Evolutionary conservation across 345 rosid genomes (phyloP).

Genomic region (Schrenkiella parvula): DNA sequence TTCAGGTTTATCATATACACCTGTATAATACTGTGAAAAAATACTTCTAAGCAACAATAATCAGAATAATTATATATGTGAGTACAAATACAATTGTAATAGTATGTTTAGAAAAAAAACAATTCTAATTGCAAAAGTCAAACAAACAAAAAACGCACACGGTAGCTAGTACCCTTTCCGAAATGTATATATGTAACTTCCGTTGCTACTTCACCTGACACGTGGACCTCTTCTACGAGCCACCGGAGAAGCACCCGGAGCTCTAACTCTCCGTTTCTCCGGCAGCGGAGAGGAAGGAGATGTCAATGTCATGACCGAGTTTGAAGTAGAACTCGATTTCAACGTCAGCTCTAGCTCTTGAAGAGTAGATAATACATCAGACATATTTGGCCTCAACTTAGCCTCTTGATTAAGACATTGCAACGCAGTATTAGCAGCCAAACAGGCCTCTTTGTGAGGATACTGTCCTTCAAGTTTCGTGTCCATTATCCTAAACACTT

Average conservation of each 20-base stretch:
- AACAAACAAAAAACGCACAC: no score
- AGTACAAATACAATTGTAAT: no score
- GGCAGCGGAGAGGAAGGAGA: not conserved
- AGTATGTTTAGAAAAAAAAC: no score
- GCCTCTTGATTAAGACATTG: slow-evolving; percentile 59
- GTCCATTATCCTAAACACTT: slow-evolving; percentile 87
- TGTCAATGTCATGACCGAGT: not conserved
- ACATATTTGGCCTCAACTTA: slow-evolving; percentile 75
- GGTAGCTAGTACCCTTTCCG: no score
- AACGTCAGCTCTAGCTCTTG: slow-evolving; percentile 41
- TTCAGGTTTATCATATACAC: not conserved
- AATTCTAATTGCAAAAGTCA: not conserved
- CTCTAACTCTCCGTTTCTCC: not conserved
- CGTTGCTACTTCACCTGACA: not conserved
- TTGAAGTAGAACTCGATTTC: slow-evolving; percentile 20
- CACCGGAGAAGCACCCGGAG: not conserved
- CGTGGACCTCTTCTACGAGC: slow-evolving; percentile 3
- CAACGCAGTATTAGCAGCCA: slow-evolving; percentile 65
- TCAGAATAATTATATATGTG: no score
- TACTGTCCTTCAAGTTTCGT: slow-evolving; percentile 86
- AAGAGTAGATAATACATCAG: slow-evolving; percentile 58
- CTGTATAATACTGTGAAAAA: not conserved
- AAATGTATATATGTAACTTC: not conserved
- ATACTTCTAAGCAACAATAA: no score
- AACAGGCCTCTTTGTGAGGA: slow-evolving; percentile 69